phyloP scores from a whole-genome alignment of 768 basidiomycete species.

The Suillus sp. region DNA sequence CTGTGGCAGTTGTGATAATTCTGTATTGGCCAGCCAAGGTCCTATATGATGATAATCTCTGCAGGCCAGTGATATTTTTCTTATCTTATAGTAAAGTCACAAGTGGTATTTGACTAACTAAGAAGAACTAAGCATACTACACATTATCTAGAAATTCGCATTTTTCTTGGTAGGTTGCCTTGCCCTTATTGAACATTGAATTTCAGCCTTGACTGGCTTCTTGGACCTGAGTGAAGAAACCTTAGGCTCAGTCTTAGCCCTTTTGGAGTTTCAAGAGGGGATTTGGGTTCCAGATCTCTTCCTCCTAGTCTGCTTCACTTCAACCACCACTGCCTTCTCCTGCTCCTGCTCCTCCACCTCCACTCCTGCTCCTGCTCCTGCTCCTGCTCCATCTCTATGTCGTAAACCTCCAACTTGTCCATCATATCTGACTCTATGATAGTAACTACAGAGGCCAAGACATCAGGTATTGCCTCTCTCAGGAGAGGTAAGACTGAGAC shows the following conservation, averaged over 20 bases:
- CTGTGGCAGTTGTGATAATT: not conserved
- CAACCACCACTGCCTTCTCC: not conserved
- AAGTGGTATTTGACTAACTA: not conserved
- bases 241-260: not conserved
- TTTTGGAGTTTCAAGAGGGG: not conserved
- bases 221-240: not conserved
- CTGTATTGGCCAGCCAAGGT: not conserved
- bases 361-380: no score
- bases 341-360: no score
- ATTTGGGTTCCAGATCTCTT: not conserved
- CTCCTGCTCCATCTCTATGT: not conserved
- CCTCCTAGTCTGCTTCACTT: not conserved
- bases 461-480: not conserved
- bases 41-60: no score
- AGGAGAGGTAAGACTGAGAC: not conserved
- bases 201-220: not conserved
- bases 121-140: not conserved
- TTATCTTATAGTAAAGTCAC: not conserved
- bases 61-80: not conserved
- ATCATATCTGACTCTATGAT: no score
- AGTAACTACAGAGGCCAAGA: not conserved
- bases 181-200: not conserved
- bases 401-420: no score
- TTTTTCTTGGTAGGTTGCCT: conserved; percentile 1
- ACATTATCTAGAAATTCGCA: not conserved